Base-by-base conservation (phyloP, 345 rosid genomes). In the Arabidopsis suecica region DNA sequence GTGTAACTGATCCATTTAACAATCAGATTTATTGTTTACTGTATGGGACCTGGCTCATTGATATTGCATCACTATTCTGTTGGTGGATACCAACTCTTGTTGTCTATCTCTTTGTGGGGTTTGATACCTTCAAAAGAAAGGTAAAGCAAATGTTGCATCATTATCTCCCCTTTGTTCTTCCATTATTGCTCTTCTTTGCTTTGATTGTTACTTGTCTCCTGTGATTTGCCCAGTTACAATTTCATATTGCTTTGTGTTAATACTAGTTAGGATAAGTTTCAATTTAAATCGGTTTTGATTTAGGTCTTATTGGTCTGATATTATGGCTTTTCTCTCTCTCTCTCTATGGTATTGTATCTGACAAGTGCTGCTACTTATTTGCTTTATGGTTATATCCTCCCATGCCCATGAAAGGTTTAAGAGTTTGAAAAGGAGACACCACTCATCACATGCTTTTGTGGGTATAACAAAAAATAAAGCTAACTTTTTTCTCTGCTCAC, bases 11-110 rank as follows among this genome's bases (percentile, higher is more conserved):
- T 48, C 13, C 41, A 36, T 62, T 30, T 60, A 41, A 40, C 22
- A 13, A 18, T 64, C 64, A 20, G 30, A 51, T 32, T 65, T 34
- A 73, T 28, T 76, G 42, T 37, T 49, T 59, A 59, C 44, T 25
- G 22, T 61, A 76, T 70, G 79, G 85, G 86, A 66, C 38, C 86
- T 81, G 3, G 30, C 48, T 53, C 59, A 42, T 53, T 53, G 73
- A 64, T 75, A 47, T 50, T 70, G 75, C 61, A 81, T 69, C 77
- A 71, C 71, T 65, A 74, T 69, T 65, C 68, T 79, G 72, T 53
- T 61, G 84, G 82, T 85, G 86, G 84, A 86, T 80, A 80, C 84
- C 85, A 82, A 85, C 76, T 77, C 79, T 61, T 53, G 53, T 55
- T 81, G 80, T 70, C 74, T 77, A 67, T 59, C 11, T 64, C 65